A percentile compares a stretch with the other conserved stretches of the same genome.
phyloP scores from a whole-genome alignment of 2,329 filamentous ascomycete species.

The Sporothrix brasiliensis region DNA sequence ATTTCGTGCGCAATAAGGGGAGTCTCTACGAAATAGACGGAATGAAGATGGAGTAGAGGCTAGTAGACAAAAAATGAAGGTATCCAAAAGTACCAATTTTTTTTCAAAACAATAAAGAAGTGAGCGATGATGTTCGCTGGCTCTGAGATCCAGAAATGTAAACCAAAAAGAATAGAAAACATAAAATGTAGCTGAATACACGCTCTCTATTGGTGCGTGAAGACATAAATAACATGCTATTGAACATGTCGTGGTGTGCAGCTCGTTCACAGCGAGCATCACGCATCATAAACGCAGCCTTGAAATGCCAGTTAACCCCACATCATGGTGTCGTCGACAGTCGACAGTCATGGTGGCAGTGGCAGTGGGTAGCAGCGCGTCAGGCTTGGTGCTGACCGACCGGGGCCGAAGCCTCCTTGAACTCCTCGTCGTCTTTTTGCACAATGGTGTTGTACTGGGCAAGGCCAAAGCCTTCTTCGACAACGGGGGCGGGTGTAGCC shows the following conservation, averaged over 20 bases:
- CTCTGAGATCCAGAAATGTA: not conserved
- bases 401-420: constrained; percentile 41
- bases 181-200: not conserved
- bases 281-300: not conserved
- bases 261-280: not conserved
- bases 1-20: not conserved
- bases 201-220: not conserved
- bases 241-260: not conserved
- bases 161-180: not conserved
- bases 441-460: constrained; percentile 38
- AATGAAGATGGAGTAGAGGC: constrained; percentile 5
- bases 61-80: not conserved
- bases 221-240: not conserved
- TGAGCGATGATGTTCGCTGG: not conserved
- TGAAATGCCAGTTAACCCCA: constrained; percentile 17
- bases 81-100: not conserved
- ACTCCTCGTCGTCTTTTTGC: constrained; percentile 41
- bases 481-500: constrained; percentile 10
- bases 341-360: not conserved
- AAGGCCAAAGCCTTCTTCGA: constrained; percentile 31
- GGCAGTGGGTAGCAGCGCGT: not conserved
- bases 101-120: not conserved
- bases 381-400: constrained; percentile 14
- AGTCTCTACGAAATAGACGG: not conserved
- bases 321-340: constrained; percentile 27